Evolutionary conservation across 2,329 filamentous ascomycete genomes (phyloP).

Genomic region (Sporothrix variecibatus): DNA sequence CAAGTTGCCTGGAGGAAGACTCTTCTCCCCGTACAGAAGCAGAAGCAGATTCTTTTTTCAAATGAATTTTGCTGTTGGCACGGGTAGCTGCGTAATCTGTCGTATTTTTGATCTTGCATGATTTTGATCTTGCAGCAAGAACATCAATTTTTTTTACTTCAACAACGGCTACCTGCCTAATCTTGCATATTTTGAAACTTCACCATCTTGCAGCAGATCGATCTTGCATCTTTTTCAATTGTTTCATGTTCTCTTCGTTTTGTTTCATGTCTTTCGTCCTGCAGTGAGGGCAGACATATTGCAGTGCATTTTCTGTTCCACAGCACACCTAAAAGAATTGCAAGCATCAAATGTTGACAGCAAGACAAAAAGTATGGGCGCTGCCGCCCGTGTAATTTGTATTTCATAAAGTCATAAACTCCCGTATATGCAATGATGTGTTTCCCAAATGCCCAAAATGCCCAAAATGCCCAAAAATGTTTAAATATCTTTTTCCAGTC

Average conservation of each 20-base stretch:
- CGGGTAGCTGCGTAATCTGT: neutral
- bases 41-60: neutral
- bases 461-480: neutral
- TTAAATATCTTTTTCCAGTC: neutral
- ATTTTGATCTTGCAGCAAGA: neutral
- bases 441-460: neutral
- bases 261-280: neutral
- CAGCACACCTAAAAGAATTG: neutral
- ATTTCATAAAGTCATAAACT: neutral
- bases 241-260: neutral
- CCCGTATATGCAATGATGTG: neutral
- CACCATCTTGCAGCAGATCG: neutral
- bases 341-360: neutral
- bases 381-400: neutral
- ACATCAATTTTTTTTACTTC: neutral
- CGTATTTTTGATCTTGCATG: neutral
- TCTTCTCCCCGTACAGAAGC: too few species aligned
- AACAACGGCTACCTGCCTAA: slow-evolving; percentile 15
- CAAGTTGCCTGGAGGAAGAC: too few species aligned
- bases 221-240: neutral
- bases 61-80: neutral
- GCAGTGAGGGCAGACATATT: neutral
- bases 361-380: neutral
- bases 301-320: neutral
- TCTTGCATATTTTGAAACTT: slow-evolving; percentile 10